Conservation (phyloP, 257 asterid genomes). For the Solanum raphanifolium region DNA sequence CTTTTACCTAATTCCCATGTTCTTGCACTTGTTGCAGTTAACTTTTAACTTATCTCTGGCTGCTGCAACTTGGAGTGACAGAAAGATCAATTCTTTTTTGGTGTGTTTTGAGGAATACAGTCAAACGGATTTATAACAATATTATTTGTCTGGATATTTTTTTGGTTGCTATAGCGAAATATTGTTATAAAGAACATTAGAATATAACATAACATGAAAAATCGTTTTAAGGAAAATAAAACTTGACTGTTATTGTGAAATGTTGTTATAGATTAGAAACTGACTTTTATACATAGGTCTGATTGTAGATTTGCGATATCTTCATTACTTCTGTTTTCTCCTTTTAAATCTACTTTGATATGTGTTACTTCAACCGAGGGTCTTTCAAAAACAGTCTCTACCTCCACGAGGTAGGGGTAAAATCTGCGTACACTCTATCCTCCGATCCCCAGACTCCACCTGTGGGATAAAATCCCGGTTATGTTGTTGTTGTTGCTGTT, state of each 20-base stretch:
- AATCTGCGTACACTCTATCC: background rate
- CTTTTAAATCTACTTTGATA: background rate
- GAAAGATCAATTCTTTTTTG: background rate
- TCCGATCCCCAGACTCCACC: background rate
- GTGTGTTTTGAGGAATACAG: background rate
- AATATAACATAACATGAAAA: background rate
- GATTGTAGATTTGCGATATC: background rate
- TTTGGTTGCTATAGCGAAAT: background rate
- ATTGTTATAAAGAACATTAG: background rate
- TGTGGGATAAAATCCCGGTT: background rate
- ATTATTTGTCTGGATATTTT: too few relatives aligned
- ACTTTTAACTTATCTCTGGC: background rate
- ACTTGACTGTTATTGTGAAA: background rate
- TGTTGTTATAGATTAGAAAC: background rate
- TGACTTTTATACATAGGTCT: background rate
- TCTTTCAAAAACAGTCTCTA: background rate
- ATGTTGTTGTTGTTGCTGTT: background rate
- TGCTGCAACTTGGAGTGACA: background rate
- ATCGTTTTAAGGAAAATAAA: too few relatives aligned
- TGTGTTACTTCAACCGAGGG: background rate
- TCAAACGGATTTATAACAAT: background rate
- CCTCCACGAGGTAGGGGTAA: fast-evolving
- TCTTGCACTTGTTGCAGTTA: background rate
- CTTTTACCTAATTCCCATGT: background rate
- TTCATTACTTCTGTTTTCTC: background rate